Evolutionary conservation across 129 eudicot genomes (phyloP), one percentile per base, ranked within the genome.

Genomic region (Centrapalus pauciflorus): DNA sequence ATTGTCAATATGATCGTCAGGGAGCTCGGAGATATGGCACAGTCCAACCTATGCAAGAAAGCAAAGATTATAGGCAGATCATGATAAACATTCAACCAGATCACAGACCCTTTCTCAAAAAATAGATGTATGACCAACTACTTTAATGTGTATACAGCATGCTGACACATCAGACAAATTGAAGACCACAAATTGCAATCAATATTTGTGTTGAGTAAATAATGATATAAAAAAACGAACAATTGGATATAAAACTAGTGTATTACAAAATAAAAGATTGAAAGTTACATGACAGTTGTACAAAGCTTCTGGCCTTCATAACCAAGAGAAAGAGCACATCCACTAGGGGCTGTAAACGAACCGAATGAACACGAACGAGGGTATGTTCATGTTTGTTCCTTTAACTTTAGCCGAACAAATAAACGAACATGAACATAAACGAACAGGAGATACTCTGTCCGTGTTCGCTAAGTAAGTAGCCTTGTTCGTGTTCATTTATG

Each of bases 11-110:
- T 55, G 84, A 62, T 88, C 96, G 75, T 85, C 96, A 5, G 98
- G 82, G 66, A 92, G 84, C 87, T 88, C 95, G 7, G 98, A 88
- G 14, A 85, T 65, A 65, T 92, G 98, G 76, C 98, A 92, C 21
- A 92, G 66, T 23, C 98, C 98, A 75, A 83, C 90, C 96, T 89
- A 73, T 34, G 7, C n/a, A 62, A 59, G 34, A 19, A 50, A 64
- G 33, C 29, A 63, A 14, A 69, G 35, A 26, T 35, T 14, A 71
- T 46, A 14, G 29, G 12, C 40, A 70, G 50, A 69, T 21, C 49
- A 6, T 28, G 60, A 43, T 20, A 45, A 13, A 26, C 26, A 58
- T 17, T 25, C 45, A 64, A 26, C 46, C 28, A 57, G 19, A 30
- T 14, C 3, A 54, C 23, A 7, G 5, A 11, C 61, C 33, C 41